Conservation (phyloP, 805 yeast genomes). For the Candida hispaniensis region DNA sequence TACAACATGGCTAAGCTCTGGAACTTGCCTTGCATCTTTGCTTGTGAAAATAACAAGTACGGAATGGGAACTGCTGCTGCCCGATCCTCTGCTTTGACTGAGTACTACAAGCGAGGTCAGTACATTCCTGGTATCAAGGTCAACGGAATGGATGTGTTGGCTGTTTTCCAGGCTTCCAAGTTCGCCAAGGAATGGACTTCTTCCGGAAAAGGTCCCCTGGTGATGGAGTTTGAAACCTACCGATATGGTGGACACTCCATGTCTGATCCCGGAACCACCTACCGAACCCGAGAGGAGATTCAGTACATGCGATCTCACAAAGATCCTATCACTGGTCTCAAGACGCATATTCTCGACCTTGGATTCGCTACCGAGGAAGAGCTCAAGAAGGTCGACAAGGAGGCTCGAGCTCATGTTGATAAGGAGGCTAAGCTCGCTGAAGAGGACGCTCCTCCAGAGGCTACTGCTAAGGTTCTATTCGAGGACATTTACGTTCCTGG, state of each 20-base stretch:
- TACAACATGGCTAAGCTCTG: conserved; percentile 99
- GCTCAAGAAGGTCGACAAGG: conserved; percentile 88
- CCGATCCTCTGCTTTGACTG: conserved; percentile 92
- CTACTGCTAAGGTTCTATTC: conserved; percentile 85
- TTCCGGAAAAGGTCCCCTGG: conserved; percentile 91
- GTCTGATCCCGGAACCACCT: conserved; percentile 99
- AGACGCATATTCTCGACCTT: conserved; percentile 71
- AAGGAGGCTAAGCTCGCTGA: conserved; percentile 92
- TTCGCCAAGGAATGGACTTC: conserved; percentile 95
- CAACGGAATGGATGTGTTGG: conserved; percentile 97
- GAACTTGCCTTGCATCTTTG: conserved; percentile 89
- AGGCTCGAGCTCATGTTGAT: conserved; percentile 90
- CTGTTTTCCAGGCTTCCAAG: conserved; percentile 90
- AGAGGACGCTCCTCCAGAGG: conserved; percentile 89
- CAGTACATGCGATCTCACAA: conserved; percentile 98
- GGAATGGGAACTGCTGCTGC: conserved; percentile 99
- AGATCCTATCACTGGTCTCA: conserved; percentile 95
- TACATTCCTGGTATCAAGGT: conserved; percentile 97
- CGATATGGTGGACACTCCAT: conserved; percentile 99
- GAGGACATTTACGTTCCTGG: conserved; percentile 97
- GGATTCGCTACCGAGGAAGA: conserved; percentile 88
- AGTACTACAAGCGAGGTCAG: conserved; percentile 98
- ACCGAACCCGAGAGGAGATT: conserved; percentile 99
- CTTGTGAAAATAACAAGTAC: conserved; percentile 98
- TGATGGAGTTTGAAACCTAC: conserved; percentile 94